These are phyloP conservation scores for Corymbia calophylla DNA, from an alignment of 441 rosid genomes.

Conservation along the genomic window DNA sequence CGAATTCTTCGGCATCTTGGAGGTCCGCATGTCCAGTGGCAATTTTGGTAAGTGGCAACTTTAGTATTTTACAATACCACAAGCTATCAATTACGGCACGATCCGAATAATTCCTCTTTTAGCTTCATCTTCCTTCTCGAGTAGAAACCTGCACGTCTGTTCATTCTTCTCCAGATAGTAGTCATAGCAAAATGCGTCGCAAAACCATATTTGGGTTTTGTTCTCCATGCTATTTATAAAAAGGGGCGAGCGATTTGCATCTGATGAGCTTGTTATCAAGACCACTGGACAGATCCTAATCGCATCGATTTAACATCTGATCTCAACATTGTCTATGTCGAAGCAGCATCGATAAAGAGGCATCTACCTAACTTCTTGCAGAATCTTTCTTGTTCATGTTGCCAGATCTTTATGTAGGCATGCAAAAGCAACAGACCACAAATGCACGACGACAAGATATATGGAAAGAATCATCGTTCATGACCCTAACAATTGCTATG, in stretches of 20 bases:
- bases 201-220: background rate
- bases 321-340: background rate
- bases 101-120: background rate
- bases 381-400: background rate
- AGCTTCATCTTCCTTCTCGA: background rate
- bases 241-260: background rate
- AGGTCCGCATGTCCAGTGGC: accelerated
- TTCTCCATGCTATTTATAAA: background rate
- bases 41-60: background rate
- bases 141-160: background rate
- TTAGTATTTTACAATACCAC: background rate
- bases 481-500: background rate
- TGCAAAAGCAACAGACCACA: background rate
- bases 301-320: background rate
- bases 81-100: background rate
- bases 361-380: background rate
- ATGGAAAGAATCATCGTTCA: background rate
- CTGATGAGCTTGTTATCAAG: background rate
- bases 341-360: background rate
- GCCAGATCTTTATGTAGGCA: background rate
- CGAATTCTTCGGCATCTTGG: background rate
- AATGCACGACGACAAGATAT: background rate
- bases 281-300: background rate
- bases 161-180: background rate
- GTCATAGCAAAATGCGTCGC: background rate